These are phyloP conservation scores for Pistacia atlantica DNA, from an alignment of 345 rosid genomes.

Conservation along the genomic window DNA sequence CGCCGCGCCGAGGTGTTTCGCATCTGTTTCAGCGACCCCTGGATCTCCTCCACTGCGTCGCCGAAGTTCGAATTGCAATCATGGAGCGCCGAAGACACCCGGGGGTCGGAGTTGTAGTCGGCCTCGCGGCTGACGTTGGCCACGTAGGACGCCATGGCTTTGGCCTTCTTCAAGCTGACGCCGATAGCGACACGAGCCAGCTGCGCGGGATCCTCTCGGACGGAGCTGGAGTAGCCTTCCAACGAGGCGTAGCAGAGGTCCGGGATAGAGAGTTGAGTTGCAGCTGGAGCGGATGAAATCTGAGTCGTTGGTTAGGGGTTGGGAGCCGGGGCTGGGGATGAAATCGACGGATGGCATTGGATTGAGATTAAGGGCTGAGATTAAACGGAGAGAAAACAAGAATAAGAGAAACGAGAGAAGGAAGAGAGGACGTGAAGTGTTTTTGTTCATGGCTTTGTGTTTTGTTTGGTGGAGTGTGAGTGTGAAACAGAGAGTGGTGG, in stretches of 20 bases:
- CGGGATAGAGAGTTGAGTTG: slow-evolving; percentile 74
- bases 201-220: slow-evolving; percentile 53
- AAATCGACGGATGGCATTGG: slow-evolving; percentile 30
- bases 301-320: slow-evolving; percentile 26
- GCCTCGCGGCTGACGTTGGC: slow-evolving; percentile 66
- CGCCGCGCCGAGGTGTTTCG: slow-evolving; percentile 42
- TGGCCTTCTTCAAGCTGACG: slow-evolving; percentile 58
- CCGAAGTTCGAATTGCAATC: slow-evolving; percentile 85
- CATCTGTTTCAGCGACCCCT: slow-evolving; percentile 75
- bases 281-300: slow-evolving; percentile 84
- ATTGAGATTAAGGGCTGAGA: slow-evolving; percentile 8
- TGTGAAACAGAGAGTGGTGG: neutral
- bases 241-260: slow-evolving; percentile 77
- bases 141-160: slow-evolving; percentile 46
- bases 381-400: slow-evolving; percentile 25
- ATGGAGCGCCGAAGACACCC: slow-evolving; percentile 65
- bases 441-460: slow-evolving; percentile 24
- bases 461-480: neutral
- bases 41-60: slow-evolving; percentile 85
- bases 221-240: slow-evolving; percentile 53
- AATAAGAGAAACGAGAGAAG: slow-evolving; percentile 27
- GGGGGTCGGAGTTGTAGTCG: slow-evolving; percentile 50
- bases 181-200: slow-evolving; percentile 68
- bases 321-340: slow-evolving; percentile 9
- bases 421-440: slow-evolving; percentile 8